Evolutionary conservation across 441 rosid genomes (phyloP).

Genomic region (Macaranga tanarius): DNA sequence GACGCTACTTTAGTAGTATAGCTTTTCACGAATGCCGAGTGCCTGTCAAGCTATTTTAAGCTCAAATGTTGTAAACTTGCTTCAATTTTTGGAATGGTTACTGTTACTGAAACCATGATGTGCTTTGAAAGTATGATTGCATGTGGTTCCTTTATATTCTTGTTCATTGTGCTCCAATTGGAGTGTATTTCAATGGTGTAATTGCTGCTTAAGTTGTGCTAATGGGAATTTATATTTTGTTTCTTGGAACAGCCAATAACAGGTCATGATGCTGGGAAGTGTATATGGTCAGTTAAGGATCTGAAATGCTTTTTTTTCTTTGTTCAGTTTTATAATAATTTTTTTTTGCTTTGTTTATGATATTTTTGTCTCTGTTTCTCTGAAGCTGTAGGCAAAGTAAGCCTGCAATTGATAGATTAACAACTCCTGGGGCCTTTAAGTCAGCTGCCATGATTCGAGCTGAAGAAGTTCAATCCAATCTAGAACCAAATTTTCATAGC

Average conservation of each 20-base stretch:
- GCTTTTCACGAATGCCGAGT: neutral
- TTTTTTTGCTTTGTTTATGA: neutral
- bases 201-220: conserved; percentile 10
- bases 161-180: too few species aligned
- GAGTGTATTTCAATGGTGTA: neutral
- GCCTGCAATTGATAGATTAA: conserved; percentile 25
- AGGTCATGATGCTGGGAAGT: conserved; percentile 34
- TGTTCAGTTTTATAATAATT: neutral
- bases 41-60: conserved; percentile 3
- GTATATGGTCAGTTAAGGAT: conserved; percentile 44
- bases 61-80: neutral
- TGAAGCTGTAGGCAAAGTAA: conserved; percentile 45
- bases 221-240: conserved; percentile 16
- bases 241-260: conserved; percentile 35
- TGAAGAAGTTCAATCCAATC: conserved; percentile 62
- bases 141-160: neutral
- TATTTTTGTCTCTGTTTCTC: conserved; percentile 6
- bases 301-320: neutral
- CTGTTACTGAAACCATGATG: too few species aligned
- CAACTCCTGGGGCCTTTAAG: conserved; percentile 31
- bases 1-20: neutral
- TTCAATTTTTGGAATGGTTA: neutral
- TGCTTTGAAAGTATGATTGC: neutral
- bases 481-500: conserved; percentile 54
- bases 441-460: conserved; percentile 57